Percentiles rank a stretch among this genome's conserved stretches.
Evolutionary conservation across 2,329 filamentous ascomycete species (phyloP).

Genomic region (Ceratocystiopsis minuta): DNA sequence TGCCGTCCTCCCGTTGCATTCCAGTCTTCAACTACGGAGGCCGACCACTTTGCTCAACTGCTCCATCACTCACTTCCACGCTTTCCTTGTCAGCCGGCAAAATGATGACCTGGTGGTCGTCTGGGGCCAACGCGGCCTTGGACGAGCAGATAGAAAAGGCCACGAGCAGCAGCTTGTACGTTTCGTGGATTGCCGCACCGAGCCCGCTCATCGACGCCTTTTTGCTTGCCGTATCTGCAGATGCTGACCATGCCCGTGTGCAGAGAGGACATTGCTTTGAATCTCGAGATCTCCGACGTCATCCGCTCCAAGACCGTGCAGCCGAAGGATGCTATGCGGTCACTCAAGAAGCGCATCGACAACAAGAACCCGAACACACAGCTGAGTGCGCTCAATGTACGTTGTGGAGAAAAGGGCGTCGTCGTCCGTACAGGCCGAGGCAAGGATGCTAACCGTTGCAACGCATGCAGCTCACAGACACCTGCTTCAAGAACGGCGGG

Average conservation of each 20-base stretch:
- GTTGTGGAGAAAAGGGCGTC: conserved; percentile 5
- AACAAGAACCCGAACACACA: conserved; percentile 97
- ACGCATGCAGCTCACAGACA: conserved; percentile 60
- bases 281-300: conserved; percentile 93
- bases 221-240: neutral
- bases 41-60: no score
- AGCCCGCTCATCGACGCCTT: neutral
- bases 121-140: conserved; percentile 72
- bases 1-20: no score
- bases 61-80: neutral
- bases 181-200: neutral
- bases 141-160: conserved; percentile 96
- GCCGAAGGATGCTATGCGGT: conserved; percentile 95
- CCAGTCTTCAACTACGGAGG: no score
- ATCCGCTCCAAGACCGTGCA: conserved; percentile 95
- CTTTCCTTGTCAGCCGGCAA: conserved; percentile 12
- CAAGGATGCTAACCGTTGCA: neutral
- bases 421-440: no score
- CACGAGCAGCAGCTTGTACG: conserved; percentile 82
- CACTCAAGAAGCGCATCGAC: conserved; percentile 80
- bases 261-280: conserved; percentile 90
- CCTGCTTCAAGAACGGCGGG: conserved; percentile 96
- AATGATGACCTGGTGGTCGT: conserved; percentile 94
- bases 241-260: neutral
- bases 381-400: conserved; percentile 78